phyloP scores from a whole-genome alignment of 2,329 filamentous ascomycete genomes.

The Clonostachys solani region DNA sequence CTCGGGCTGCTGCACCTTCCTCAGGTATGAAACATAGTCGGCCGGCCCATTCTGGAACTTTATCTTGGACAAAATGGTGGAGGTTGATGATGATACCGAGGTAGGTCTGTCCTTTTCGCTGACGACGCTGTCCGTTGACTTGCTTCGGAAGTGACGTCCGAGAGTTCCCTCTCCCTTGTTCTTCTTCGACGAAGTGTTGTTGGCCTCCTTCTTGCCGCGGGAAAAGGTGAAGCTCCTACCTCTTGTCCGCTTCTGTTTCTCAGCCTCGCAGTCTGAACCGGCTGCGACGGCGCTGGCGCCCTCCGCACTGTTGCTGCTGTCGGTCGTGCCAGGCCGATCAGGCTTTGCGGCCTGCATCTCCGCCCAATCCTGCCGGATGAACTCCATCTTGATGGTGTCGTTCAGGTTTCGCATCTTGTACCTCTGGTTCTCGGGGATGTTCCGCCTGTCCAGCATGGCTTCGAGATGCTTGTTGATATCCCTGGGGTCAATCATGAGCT shows the following conservation, averaged over 20 bases:
- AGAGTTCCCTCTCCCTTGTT: constrained; percentile 61
- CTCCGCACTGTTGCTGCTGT: constrained; percentile 32
- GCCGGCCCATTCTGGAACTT: constrained; percentile 71
- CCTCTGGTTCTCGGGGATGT: constrained; percentile 89
- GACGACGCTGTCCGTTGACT: constrained; percentile 68
- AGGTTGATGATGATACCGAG: constrained; percentile 45
- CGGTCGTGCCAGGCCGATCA: constrained; percentile 37
- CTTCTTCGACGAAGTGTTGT: constrained; percentile 67
- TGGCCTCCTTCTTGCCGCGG: constrained; percentile 49
- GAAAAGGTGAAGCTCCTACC: constrained; percentile 70
- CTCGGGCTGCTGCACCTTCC: constrained; percentile 76
- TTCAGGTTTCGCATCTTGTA: constrained; percentile 92
- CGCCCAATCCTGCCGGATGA: constrained; percentile 84
- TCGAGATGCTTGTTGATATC: constrained; percentile 55
- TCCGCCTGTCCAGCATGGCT: constrained; percentile 73
- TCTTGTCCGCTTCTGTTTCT: constrained; percentile 44
- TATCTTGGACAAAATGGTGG: constrained; percentile 60
- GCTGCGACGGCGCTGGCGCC: constrained; percentile 20
- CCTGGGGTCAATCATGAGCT: constrained; percentile 45
- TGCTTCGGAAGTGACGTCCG: constrained; percentile 63
- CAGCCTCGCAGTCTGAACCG: constrained; percentile 34
- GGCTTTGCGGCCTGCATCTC: constrained; percentile 53
- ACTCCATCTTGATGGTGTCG: constrained; percentile 89
- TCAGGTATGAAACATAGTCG: constrained; percentile 83
- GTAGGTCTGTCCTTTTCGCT: constrained; percentile 53